These are phyloP conservation scores for Tricholoma sp. DNA, from an alignment of 768 basidiomycete species.

Conservation along the genomic window DNA sequence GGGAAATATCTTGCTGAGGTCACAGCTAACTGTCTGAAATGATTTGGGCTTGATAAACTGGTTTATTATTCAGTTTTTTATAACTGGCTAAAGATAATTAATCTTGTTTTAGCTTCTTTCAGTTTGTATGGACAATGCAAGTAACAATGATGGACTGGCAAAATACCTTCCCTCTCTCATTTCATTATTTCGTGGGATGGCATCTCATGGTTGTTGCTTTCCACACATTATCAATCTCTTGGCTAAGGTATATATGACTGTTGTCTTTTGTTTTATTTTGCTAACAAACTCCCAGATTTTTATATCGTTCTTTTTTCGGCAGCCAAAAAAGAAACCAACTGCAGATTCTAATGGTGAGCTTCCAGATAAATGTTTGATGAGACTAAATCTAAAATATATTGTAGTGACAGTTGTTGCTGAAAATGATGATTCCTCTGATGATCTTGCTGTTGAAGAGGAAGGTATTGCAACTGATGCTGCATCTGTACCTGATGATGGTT, in stretches of 20 bases:
- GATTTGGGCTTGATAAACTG: too few relatives aligned
- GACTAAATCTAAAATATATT: background rate
- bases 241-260: conserved; percentile 17
- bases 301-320: conserved; percentile 23
- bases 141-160: conserved; percentile 21
- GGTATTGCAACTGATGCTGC: conserved; percentile 2
- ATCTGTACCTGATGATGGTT: conserved; percentile 11
- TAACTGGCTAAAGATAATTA: too few relatives aligned
- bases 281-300: conserved; percentile 12
- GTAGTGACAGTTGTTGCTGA: background rate
- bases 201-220: conserved; percentile 14
- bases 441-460: conserved; percentile 6
- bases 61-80: too few relatives aligned
- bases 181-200: conserved; percentile 15
- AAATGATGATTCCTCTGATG: background rate
- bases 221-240: conserved; percentile 23
- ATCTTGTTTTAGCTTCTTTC: too few relatives aligned
- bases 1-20: too few relatives aligned
- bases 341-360: background rate
- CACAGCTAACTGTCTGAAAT: too few relatives aligned
- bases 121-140: conserved; percentile 27
- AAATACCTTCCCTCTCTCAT: conserved; percentile 13
- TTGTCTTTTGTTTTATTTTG: background rate
- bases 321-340: conserved; percentile 15
- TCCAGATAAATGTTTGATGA: conserved; percentile 1